A percentile compares a stretch with the other conserved stretches of the same genome.
Conservation (phyloP, 306 rosid genomes). For the Vigna unguiculata region DNA sequence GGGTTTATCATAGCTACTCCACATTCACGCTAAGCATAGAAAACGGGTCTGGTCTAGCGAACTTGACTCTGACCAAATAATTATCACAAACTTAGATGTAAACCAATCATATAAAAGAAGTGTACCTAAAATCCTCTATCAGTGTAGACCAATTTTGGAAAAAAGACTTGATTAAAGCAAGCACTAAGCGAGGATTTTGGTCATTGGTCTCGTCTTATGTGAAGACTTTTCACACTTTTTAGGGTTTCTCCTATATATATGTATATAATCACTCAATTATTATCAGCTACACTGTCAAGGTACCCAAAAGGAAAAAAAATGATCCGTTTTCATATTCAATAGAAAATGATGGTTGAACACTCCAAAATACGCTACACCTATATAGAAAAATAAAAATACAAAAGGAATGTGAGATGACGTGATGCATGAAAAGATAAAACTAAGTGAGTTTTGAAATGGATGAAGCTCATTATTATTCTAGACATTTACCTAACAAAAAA, state of each 20-base stretch:
- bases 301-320: neutral
- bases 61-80: constrained; percentile 27
- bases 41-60: constrained; percentile 27
- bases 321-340: neutral
- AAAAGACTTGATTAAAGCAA: constrained; percentile 39
- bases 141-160: constrained; percentile 13
- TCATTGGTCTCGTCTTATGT: constrained; percentile 29
- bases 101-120: constrained; percentile 38
- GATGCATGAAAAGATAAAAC: neutral
- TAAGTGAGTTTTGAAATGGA: neutral
- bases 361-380: neutral
- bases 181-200: constrained; percentile 46
- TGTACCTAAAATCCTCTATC: neutral
- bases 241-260: constrained; percentile 40
- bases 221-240: constrained; percentile 48
- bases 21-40: constrained; percentile 13
- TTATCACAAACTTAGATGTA: neutral
- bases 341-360: neutral
- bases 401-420: neutral
- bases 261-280: constrained; percentile 11
- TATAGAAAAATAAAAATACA: neutral
- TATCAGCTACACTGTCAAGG: constrained; percentile 1
- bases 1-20: neutral
- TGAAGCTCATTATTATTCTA: constrained; percentile 1
- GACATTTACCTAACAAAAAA: constrained; percentile 14